phyloP scores from a whole-genome alignment of 75 land plant species.

The Pseudotsuga menziesii region DNA sequence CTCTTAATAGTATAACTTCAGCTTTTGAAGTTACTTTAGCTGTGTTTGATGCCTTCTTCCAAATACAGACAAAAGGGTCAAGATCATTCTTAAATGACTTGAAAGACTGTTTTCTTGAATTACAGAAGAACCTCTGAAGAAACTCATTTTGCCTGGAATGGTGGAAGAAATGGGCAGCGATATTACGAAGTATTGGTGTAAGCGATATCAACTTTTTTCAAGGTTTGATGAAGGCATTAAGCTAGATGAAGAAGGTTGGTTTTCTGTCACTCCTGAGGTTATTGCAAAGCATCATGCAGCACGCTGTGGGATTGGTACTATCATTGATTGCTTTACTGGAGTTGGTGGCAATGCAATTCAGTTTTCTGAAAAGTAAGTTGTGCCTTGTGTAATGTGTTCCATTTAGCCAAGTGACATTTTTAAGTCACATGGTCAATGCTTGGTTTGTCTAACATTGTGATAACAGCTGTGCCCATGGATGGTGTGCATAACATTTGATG shows the following conservation, averaged over 20 bases:
- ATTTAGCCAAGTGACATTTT: neutral
- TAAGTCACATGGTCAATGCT: neutral
- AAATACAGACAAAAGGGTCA: neutral
- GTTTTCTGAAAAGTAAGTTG: slow-evolving; percentile 48
- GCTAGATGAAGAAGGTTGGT: slow-evolving; percentile 91
- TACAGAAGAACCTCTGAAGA: slow-evolving; percentile 3
- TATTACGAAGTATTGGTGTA: slow-evolving; percentile 68
- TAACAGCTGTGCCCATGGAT: neutral
- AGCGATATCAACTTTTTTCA: slow-evolving; percentile 72
- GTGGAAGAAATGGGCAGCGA: slow-evolving; percentile 12
- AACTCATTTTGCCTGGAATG: slow-evolving; percentile 15
- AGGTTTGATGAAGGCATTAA: slow-evolving; percentile 68
- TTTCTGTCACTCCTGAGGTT: slow-evolving; percentile 84
- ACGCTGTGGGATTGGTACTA: slow-evolving; percentile 49
- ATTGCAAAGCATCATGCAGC: slow-evolving; percentile 82
- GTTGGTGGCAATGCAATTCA: slow-evolving; percentile 95
- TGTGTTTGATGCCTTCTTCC: neutral
- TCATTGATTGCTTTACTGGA: slow-evolving; percentile 79
- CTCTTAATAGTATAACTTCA: neutral
- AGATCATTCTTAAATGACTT: neutral
- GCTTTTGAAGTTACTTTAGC: neutral
- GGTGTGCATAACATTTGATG: neutral
- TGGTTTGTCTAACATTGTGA: neutral
- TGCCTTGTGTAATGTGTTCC: neutral
- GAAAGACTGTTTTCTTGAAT: neutral